Base-by-base conservation (phyloP, 805 yeast genomes). In the Nakazawaea pomicola region DNA sequence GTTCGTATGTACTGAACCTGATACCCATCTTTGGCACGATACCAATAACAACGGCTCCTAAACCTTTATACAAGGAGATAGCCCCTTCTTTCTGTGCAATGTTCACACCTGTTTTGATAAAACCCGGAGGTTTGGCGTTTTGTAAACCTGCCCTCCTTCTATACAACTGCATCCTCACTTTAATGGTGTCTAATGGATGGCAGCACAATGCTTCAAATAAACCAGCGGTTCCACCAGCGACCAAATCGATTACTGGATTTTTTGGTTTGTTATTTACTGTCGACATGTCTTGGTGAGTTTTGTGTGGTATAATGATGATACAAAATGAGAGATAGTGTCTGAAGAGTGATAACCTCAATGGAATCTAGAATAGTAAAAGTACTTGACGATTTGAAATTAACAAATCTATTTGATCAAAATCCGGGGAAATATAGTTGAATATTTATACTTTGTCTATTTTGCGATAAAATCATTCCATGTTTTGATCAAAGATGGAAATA, bases 11-110 rank as follows among this genome's bases (percentile, higher is more conserved):
- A 31, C 96, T 83, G 69, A 91, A 91, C 58, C 99, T 76, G 50
- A 91, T 86, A 27, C 96, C 98, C 99, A 91, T 91, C 61, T 91
- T 91, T 44, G 99, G 99, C 39, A 91, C 95, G 56, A 91, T 91
- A 44, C 99, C 99, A 57, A 91, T 85, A 45, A 89, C 86, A 44
- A 91, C 99, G 17, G 99, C 98, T 21, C 97, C 97, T 40, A 91
- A 74, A 43, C 99, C 99, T 61, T 91, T 90, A 69, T 91, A 91
- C 19, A 91, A 74, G 4, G 96, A 91, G 40, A 87, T 68, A 46
- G 87, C 72, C 4, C 95, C 83, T 61, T 91, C 98, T 46, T 85
- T 78, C 44, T 72, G 71, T 43, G 80, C 86, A 49, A 91, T 90
- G 46, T 73, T 70, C 40, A 74, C 66, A 52, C 96, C 98, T 4